Base-by-base conservation (phyloP, 345 rosid genomes). In the Citrus inodora region DNA sequence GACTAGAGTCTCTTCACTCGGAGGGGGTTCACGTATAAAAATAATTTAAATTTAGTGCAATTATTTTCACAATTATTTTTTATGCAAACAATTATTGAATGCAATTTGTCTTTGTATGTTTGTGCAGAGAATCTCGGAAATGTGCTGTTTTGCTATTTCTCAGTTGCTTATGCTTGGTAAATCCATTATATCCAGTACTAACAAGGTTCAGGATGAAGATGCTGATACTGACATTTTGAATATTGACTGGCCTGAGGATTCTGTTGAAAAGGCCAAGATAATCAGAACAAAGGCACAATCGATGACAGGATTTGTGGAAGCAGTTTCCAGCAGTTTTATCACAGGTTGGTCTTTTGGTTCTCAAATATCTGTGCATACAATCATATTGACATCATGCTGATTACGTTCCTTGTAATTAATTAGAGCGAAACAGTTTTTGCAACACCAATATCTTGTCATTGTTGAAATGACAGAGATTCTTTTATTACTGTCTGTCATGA, bases 1-100 rank as follows among this genome's bases (percentile, higher is more conserved):
- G 99, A 80, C 89, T 93, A 40, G 99, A 96, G 81, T 86, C 94
- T 62, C 92, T 94, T 78, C 99, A 96, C 85, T 92, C 99, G 10
- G 98, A 96, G 83, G 98, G 99, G 62, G 90, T 94, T 87, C 99
- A 96, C 86, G 99, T 96, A 88, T 66, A 92, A 53, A 84, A 76
- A 79, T 76, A 62, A 55, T 79, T 60, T 68, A 19, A 3, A 38
- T 74, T 67, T 82, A 19, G 27, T 79, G 6, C 56, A n/a, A 71
- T 24, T 63, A 28, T 27, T 62, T 80, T 24, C 13, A 27, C 70
- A 2, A 28, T 60, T 38, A 3, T 4, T 66, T 1, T 82, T 33
- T 71, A 16, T 19, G 22, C 58, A 53, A 53, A 53, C 22, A 17
- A 5, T 53, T 17, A 53, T 53, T 17, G 38, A 64, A 55, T 37